Evolutionary conservation across 2,329 filamentous ascomycete species (phyloP), one percentile per base, ranked within the genome.

Genomic region (Fusarium sp.): DNA sequence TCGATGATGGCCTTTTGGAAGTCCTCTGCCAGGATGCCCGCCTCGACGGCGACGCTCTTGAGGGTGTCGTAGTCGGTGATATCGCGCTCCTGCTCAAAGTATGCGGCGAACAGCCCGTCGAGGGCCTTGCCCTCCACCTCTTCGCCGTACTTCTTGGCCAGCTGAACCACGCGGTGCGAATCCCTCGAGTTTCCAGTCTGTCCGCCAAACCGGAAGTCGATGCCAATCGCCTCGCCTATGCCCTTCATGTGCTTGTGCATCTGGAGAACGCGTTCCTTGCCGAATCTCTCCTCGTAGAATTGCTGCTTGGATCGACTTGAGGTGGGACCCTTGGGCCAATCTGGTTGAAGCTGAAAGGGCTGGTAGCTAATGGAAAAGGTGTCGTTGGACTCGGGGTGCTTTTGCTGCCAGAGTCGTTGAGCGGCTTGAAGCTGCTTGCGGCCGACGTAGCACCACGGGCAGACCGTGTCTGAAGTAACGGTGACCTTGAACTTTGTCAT

Each of bases 101-200:
- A 84, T 6, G 82, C 83, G 4, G 78, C 77, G 71, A 85, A 86
- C 3, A 89, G 80, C 1, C 81, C 81, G 37, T 84, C 80, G 1
- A 87, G 86, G 18, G 93, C 87, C 65, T 86, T 86, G 43, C 88
- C 90, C 84, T 94, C 90, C 52, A 87, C 76, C 52, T 88, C 84
- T 24, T 80, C 79, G 5, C 84, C 84, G 62, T 91, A 79, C 67
- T 78, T 82, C 88, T 91, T 83, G 78, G 86, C 83, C 31, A 87
- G 81, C 7, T 85, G 84, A 4, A 88, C 80, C 11, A 89, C 76
- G 41, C 95, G 89, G 82, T 97, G 95, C 66, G 92, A 93, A 77
- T 97, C 93, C 22, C 94, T 87, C 20, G 94, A 96, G 78, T 92
- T 93, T 57, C 95, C 95, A 7, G 91, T 91, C 73, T 88, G 90